These are phyloP conservation scores for Gloeostereum incarnatum DNA, from an alignment of 768 basidiomycete species.

Conservation along the genomic window DNA sequence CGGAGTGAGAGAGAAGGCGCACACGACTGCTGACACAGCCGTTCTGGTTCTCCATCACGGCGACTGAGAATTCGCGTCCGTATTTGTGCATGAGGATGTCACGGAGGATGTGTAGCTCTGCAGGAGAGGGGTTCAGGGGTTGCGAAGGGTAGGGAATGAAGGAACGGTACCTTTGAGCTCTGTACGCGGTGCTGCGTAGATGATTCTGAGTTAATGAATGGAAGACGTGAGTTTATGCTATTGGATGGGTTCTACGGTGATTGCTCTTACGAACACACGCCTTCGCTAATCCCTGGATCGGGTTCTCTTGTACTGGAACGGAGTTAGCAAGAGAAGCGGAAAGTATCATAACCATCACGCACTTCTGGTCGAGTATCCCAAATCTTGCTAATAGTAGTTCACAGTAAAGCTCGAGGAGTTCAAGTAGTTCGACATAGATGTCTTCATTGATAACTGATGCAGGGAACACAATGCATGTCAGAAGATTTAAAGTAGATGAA, in stretches of 20 bases:
- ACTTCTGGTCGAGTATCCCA: slow-evolving; percentile 86
- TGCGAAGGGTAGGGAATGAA: neutral
- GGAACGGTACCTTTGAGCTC: slow-evolving; percentile 67
- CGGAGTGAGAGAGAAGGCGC: slow-evolving; percentile 7
- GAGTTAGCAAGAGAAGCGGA: slow-evolving; percentile 7
- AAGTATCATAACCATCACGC: slow-evolving; percentile 16
- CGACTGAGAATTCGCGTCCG: slow-evolving; percentile 80
- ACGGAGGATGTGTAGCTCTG: slow-evolving; percentile 84
- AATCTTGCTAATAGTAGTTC: slow-evolving; percentile 92
- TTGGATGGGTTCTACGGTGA: neutral
- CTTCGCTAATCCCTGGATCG: slow-evolving; percentile 81
- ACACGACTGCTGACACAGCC: slow-evolving; percentile 79
- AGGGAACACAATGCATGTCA: slow-evolving; percentile 1
- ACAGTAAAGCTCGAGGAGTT: slow-evolving; percentile 89
- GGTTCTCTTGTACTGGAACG: slow-evolving; percentile 62
- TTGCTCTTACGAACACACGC: slow-evolving; percentile 42
- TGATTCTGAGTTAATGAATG: slow-evolving; percentile 38
- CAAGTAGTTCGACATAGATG: slow-evolving; percentile 78
- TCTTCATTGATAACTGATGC: slow-evolving; percentile 73
- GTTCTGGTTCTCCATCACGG: slow-evolving; percentile 82
- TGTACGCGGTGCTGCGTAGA: slow-evolving; percentile 86
- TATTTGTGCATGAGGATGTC: slow-evolving; percentile 96
- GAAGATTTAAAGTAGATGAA: no score
- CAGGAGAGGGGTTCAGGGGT: slow-evolving; percentile 4
- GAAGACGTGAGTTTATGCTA: slow-evolving; percentile 1